Evolutionary conservation across 371 early-diverging fungal species (phyloP), one percentile per base, ranked within the genome.

Genomic region (Mucor velutinosus): DNA sequence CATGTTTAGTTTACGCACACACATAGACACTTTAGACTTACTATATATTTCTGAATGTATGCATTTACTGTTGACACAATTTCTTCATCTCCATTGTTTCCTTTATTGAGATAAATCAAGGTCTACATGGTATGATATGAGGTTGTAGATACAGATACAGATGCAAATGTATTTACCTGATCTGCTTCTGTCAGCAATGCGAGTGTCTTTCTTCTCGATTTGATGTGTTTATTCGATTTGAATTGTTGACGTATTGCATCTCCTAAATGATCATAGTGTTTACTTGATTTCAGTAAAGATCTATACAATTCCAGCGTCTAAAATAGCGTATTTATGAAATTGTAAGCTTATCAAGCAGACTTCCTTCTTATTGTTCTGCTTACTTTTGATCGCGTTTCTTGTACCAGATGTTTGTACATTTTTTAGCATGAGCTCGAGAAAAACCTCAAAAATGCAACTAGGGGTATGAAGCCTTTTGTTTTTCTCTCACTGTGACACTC

Each of bases 281-380:
- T 25, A 21, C 56, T 62, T 14, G 71, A 60, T 56, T 41, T 61
- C 33, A 74, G 58, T 3, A 74, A 45, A 12, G 68, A 64, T 58
- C 55, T 64, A 33, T 74, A 74, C 6, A 74, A 29, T 14, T 37
- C 66, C 1, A 74, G 37, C 27, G 75, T 74, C 75, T 74, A 70
- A 25, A 23, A 41, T 41, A 41, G 41, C 6, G 23, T 27, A 53
- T 53, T 53, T 41, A 17, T 17, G 14, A 30, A 49, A 43, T 23
- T 32, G 32, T 51, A 37, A 62, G 32, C n/a, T 56, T 27, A 43
- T 19, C n/a, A 27, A 11, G 7, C 29, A 1, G 1, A 7, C 32
- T n/a, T 17, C 0, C 27, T 37, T 30, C 19, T 25, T 19, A 15
- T 14, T 35, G 7, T 41, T 25, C 17, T 19, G 30, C 49, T 53